Conservation (phyloP, 768 basidiomycete genomes). For the Lactarius sanguifluus region DNA sequence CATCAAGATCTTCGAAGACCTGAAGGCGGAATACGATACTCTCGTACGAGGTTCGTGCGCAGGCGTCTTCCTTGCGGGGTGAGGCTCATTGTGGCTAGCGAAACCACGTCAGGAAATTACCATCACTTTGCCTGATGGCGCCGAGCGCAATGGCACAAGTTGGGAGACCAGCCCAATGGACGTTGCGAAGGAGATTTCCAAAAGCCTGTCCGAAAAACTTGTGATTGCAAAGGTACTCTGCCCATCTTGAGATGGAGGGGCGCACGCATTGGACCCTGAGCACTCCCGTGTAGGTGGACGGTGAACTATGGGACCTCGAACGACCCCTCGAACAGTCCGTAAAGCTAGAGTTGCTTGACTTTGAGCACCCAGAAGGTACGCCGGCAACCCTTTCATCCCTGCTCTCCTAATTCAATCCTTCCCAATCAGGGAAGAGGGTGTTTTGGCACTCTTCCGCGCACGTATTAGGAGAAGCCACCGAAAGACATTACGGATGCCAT, state of each 20-base stretch:
- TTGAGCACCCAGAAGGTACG: conserved; percentile 85
- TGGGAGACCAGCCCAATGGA: conserved; percentile 97
- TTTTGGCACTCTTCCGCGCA: conserved; percentile 99
- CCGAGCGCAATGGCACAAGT: conserved; percentile 76
- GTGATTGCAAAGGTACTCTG: conserved; percentile 86
- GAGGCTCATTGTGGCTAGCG: conserved; percentile 40
- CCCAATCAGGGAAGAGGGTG: conserved; percentile 79
- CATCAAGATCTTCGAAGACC: conserved; percentile 83
- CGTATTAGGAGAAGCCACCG: conserved; percentile 94
- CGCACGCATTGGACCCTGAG: conserved; percentile 13
- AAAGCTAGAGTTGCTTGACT: conserved; percentile 84
- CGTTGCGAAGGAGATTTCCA: conserved; percentile 83
- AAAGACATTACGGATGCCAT: conserved; percentile 96
- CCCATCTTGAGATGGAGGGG: conserved; percentile 1
- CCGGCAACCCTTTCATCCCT: neutral
- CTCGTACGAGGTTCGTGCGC: conserved; percentile 66
- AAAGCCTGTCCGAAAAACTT: conserved; percentile 80
- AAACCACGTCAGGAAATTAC: conserved; percentile 83
- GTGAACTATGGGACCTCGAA: conserved; percentile 90
- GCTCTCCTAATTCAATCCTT: neutral
- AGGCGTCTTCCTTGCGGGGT: neutral
- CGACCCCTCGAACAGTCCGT: conserved; percentile 87
- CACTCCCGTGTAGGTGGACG: conserved; percentile 60
- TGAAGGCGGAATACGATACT: conserved; percentile 81
- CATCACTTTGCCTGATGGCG: conserved; percentile 85